Evolutionary conservation across 116 monocot species (phyloP).

Genomic region (Cymodocea nodosa): DNA sequence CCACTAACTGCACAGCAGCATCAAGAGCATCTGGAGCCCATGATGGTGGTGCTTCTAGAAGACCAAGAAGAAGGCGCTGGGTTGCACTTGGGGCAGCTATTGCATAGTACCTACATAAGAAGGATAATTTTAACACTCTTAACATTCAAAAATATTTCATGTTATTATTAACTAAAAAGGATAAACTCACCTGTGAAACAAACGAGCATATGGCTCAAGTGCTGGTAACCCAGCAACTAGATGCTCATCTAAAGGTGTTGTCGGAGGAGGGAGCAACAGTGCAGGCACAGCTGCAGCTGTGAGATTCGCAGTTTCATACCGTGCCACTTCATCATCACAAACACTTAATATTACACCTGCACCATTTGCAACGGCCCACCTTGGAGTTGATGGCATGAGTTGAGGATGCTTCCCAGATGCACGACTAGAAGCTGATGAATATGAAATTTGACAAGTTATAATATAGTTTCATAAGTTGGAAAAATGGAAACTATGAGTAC

Average conservation of each 20-base stretch:
- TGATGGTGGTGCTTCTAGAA: slow-evolving; percentile 98
- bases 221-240: slow-evolving; percentile 85
- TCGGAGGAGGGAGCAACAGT: slow-evolving; percentile 89
- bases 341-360: slow-evolving; percentile 98
- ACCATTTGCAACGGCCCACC: slow-evolving; percentile 99
- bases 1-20: slow-evolving; percentile 98
- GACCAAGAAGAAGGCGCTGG: slow-evolving; percentile 90
- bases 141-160: not conserved
- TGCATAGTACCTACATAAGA: slow-evolving; percentile 64
- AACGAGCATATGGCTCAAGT: slow-evolving; percentile 92
- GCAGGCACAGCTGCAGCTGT: slow-evolving; percentile 98
- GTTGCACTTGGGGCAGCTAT: slow-evolving; percentile 98
- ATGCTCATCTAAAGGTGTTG: slow-evolving; percentile 92
- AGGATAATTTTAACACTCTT: not conserved
- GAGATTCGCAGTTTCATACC: slow-evolving; percentile 92
- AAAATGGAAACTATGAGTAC: too few species aligned
- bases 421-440: slow-evolving; percentile 47
- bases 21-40: slow-evolving; percentile 99
- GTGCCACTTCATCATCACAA: slow-evolving; percentile 96
- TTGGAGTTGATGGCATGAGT: slow-evolving; percentile 94
- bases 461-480: not conserved
- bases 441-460: not conserved
- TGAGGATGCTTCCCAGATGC: slow-evolving; percentile 97
- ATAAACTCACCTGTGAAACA: slow-evolving; percentile 71
- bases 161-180: not conserved